A percentile compares a stretch with the other conserved stretches of the same genome.
These are phyloP conservation scores for Kuraishia hungarica DNA, from an alignment of 805 yeast species.

Conservation along the genomic window DNA sequence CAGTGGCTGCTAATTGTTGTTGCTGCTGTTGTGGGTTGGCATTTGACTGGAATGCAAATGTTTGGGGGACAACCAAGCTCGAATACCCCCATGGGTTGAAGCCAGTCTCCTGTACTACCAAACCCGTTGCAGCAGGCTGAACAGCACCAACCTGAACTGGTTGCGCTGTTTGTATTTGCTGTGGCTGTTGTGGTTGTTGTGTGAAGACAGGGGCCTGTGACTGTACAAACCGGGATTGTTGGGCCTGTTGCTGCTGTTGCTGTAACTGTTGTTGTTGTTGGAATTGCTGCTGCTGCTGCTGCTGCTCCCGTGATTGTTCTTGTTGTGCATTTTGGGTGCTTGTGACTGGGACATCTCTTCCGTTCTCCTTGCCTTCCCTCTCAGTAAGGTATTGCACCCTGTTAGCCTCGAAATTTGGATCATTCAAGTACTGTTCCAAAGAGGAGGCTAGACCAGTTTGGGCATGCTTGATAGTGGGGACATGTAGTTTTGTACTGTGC, in stretches of 20 bases:
- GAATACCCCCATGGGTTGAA: slow-evolving; percentile 16
- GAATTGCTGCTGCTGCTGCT: slow-evolving; percentile 9
- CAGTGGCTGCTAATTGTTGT: slow-evolving; percentile 2
- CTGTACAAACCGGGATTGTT: slow-evolving; percentile 11
- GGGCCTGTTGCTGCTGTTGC: slow-evolving; percentile 6
- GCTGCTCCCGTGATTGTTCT: slow-evolving; percentile 4
- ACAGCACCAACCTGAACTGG: slow-evolving; percentile 12
- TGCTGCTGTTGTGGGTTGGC: slow-evolving; percentile 6
- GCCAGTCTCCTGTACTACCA: slow-evolving; percentile 18
- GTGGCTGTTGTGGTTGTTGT: slow-evolving; percentile 8
- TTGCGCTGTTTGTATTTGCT: slow-evolving; percentile 5
- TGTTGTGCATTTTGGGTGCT: slow-evolving; percentile 2
- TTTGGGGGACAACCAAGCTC: background rate
- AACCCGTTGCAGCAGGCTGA: slow-evolving; percentile 7
- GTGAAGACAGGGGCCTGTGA: slow-evolving; percentile 6
- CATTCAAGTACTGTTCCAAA: slow-evolving; percentile 81
- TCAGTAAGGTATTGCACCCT: slow-evolving; percentile 72
- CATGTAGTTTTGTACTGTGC: slow-evolving; percentile 78
- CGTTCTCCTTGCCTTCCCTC: slow-evolving; percentile 30
- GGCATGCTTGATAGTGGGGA: slow-evolving; percentile 95
- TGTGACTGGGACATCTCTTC: background rate
- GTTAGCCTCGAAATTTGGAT: slow-evolving; percentile 75
- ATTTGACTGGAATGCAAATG: background rate
- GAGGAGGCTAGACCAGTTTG: slow-evolving; percentile 87
- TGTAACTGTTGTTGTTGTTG: slow-evolving; percentile 12